Evolutionary conservation across 2,329 filamentous ascomycete genomes (phyloP).

Genomic region (Colletotrichum lupini): DNA sequence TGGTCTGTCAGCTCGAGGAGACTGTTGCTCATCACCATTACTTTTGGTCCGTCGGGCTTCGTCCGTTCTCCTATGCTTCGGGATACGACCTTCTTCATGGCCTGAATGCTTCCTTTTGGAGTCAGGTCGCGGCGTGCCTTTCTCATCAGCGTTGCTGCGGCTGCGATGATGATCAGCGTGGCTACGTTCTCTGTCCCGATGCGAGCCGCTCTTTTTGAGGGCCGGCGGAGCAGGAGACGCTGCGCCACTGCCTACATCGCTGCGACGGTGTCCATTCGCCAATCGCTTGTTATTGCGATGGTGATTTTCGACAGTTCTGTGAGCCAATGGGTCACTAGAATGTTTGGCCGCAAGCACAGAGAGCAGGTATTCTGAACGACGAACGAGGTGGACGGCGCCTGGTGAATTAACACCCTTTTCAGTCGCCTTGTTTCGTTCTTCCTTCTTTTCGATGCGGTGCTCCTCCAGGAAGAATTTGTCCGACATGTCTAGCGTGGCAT

Average conservation of each 20-base stretch:
- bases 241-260: slow-evolving; percentile 69
- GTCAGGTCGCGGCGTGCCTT: slow-evolving; percentile 62
- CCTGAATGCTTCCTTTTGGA: slow-evolving; percentile 70
- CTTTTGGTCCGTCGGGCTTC: slow-evolving; percentile 52
- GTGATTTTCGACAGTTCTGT: slow-evolving; percentile 88
- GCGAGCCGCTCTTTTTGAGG: slow-evolving; percentile 58
- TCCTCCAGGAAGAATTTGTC: slow-evolving; percentile 98
- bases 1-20: slow-evolving; percentile 42
- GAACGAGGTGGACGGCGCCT: slow-evolving; percentile 96
- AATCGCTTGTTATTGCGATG: slow-evolving; percentile 93
- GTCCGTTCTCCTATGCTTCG: slow-evolving; percentile 56
- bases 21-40: slow-evolving; percentile 50
- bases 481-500: slow-evolving; percentile 82
- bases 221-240: slow-evolving; percentile 76
- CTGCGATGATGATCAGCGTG: slow-evolving; percentile 62
- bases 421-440: slow-evolving; percentile 83
- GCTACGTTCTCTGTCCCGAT: slow-evolving; percentile 58
- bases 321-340: slow-evolving; percentile 78
- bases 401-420: slow-evolving; percentile 90
- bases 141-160: slow-evolving; percentile 62
- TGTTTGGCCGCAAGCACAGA: slow-evolving; percentile 93
- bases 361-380: slow-evolving; percentile 92
- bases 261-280: slow-evolving; percentile 69
- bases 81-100: slow-evolving; percentile 55
- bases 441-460: slow-evolving; percentile 97